Base-by-base conservation (phyloP, 108 stramenopile genomes). In the Pinguiococcus pyrenoidosus region DNA sequence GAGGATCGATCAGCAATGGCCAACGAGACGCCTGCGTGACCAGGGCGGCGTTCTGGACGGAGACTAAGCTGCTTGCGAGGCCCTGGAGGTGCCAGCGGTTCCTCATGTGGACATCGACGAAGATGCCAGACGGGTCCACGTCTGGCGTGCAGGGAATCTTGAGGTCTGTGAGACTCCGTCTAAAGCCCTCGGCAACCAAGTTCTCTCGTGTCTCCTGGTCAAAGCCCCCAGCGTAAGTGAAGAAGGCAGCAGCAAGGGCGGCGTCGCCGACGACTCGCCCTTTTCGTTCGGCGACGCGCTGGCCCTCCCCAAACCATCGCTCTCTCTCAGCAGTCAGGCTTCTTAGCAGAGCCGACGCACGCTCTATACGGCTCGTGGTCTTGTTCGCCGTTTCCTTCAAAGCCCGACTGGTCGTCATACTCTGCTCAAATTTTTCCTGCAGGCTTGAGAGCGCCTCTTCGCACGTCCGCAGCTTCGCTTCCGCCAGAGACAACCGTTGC, bases 1-100 rank as follows among this genome's bases (percentile, higher is more conserved):
- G n/a, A n/a, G 71, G 71, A 30, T 72, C 71, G 16, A 72, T 55
- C 27, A 72, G 65, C 37, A 72, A 39, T 6, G 71, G 66, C 29
- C 44, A 68, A 10, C 71, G 35, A 18, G 28, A 32, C 36, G 49
- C 32, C 22, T 48, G 37, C 12, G 66, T 72, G 12, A 72, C 71
- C 21, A 72, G 18, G 16, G 68, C 62, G 28, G 66, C 71, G 47
- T 72, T 72, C 49, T 72, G 64, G 13, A 68, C 32, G 0, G 52
- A 56, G 10, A 72, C 42, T 0, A 49, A 23, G 61, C 68, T 66
- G 13, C 29, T 38, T 1, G 71, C 66, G 0, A 72, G 48, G 10
- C 66, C 66, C 27, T 54, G 61, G 13, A 66, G 10, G 24, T 37
- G 42, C 57, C 64, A 72, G 39, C 68, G 66, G 39, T 54, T 62